These are phyloP conservation scores for Vitrella brassicaformis DNA, from an alignment of 73 alveolate genomes.

Conservation along the genomic window DNA sequence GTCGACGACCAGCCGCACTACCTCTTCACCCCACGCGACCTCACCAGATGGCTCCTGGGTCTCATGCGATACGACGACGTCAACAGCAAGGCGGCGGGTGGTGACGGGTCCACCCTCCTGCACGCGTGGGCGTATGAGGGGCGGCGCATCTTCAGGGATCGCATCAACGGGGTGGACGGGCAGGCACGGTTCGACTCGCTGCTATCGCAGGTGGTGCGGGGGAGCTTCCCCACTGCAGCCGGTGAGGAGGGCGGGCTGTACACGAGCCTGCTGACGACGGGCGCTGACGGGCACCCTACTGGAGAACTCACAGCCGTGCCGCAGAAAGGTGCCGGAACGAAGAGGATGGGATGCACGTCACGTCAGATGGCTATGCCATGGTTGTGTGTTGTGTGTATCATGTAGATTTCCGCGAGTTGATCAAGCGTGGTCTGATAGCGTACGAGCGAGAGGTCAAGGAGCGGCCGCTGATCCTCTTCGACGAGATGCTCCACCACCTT, in stretches of 20 bases:
- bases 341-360: neutral
- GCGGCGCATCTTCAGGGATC: slow-evolving; percentile 86
- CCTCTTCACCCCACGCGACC: slow-evolving; percentile 94
- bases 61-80: slow-evolving; percentile 83
- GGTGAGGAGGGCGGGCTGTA: too few species aligned
- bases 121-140: slow-evolving; percentile 91
- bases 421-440: slow-evolving; percentile 56
- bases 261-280: neutral
- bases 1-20: slow-evolving; percentile 97
- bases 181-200: slow-evolving; percentile 43
- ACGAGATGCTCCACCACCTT: slow-evolving; percentile 60
- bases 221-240: too few species aligned
- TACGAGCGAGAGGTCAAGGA: slow-evolving; percentile 86
- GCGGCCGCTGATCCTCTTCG: slow-evolving; percentile 60
- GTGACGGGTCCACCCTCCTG: slow-evolving; percentile 59
- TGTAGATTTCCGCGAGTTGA: slow-evolving; percentile 49
- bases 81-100: too few species aligned
- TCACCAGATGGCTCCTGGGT: slow-evolving; percentile 83
- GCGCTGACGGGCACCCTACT: neutral
- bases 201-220: slow-evolving; percentile 2
- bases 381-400: slow-evolving; percentile 3
- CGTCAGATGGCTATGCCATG: neutral
- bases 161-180: slow-evolving; percentile 72
- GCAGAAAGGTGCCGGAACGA: neutral
- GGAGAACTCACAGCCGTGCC: neutral